Conservation (phyloP, 1,284 basidiomycete species). For the Cryptococcus depauperatus region DNA sequence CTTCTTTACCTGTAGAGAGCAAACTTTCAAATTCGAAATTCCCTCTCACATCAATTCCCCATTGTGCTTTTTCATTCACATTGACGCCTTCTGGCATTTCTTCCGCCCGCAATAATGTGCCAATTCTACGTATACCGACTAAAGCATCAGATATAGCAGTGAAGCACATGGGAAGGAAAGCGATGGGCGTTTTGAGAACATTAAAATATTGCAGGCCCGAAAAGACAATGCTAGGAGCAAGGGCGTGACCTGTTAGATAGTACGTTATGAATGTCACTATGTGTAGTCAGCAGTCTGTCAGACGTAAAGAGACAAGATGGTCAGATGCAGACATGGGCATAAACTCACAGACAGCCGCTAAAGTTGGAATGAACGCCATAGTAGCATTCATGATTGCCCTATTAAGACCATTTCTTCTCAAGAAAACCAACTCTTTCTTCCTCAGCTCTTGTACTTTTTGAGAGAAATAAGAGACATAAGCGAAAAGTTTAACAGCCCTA, state of each 20-base stretch:
- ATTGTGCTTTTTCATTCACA: conserved; percentile 47
- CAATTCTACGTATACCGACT: conserved; percentile 16
- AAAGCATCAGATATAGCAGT: conserved; percentile 51
- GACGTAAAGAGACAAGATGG: not conserved
- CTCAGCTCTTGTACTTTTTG: conserved; percentile 52
- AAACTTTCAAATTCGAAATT: conserved; percentile 62
- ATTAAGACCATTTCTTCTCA: conserved; percentile 35
- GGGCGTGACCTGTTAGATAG: conserved; percentile 55
- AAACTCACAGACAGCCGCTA: conserved; percentile 54
- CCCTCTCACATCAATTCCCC: conserved; percentile 55
- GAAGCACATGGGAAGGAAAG: conserved; percentile 41
- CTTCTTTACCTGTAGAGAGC: conserved; percentile 18
- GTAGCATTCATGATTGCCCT: conserved; percentile 34
- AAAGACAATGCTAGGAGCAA: conserved; percentile 65
- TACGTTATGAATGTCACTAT: conserved; percentile 66
- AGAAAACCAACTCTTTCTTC: conserved; percentile 48
- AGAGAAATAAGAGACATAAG: conserved; percentile 54
- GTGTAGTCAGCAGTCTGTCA: not conserved
- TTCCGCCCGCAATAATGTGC: conserved; percentile 46
- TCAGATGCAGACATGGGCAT: not conserved
- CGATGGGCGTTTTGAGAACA: conserved; percentile 44
- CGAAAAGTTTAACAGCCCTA: conserved; percentile 43
- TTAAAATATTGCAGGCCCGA: conserved; percentile 68
- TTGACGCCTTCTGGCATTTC: conserved; percentile 54
- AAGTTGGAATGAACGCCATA: conserved; percentile 54